Evolutionary conservation across 2,329 filamentous ascomycete species (phyloP), one percentile per base, ranked within the genome.

Genomic region (Xylariaceae sp.): DNA sequence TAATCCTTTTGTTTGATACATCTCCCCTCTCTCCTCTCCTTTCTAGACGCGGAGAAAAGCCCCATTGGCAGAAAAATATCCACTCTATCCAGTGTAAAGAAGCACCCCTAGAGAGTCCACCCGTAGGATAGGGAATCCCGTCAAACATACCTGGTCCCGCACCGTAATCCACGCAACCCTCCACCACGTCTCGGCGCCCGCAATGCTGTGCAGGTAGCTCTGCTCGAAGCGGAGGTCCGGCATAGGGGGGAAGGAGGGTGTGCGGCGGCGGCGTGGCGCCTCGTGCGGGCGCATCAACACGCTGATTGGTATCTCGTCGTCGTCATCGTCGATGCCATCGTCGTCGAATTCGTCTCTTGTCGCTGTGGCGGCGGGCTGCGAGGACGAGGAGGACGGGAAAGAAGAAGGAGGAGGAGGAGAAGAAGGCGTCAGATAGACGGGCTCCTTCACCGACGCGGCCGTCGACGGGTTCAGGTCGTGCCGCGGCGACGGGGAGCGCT

Each of bases 171-270:
- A 89, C 6, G 83, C 81, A 26, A 99, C 83, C 70, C 85, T 84
- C 77, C 88, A 87, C 85, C 87, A 92, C 20, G 84, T 86, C 61
- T 94, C 84, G 29, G 92, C 91, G 50, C 84, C 80, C 60, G 87
- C 83, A 64, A 99, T 89, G 75, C 92, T 96, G 65, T 89, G 88
- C 50, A 99, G 82, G 73, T 99, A 99, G 79, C 92, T 97, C 81
- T 99, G 94, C 76, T 99, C 94, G 75, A 97, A 97, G 36, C 94
- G 85, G 62, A 99, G 78, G 75, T 99, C 94, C 3, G 92, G 92
- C 67, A 97, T 82, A 7, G 85, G 83, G 24, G 81, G 83, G 49
- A 86, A 67, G 48, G 55, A 53, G 11, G 42, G 35, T 27, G 47
- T 24, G 29, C 43, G 40, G 67, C 66, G 41, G 4, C 76, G 78